phyloP scores from a whole-genome alignment of 2,329 filamentous ascomycete species.

The Rhynchosporium agropyri region DNA sequence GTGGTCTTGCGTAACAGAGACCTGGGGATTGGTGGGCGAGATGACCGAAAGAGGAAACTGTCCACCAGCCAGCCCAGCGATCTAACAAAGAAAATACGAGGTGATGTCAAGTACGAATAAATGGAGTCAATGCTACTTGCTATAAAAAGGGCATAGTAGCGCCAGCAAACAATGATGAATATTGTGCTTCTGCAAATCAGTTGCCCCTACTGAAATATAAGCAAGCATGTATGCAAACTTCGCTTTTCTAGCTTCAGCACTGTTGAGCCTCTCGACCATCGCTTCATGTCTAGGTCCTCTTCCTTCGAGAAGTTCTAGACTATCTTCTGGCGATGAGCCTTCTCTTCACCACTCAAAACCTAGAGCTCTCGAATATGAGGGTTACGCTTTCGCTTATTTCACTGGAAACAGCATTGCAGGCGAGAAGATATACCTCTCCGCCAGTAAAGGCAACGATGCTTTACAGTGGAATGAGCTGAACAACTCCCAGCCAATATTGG shows the following conservation, averaged over 20 bases:
- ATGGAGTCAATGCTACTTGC: too few species aligned
- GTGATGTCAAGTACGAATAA: too few species aligned
- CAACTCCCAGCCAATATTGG: conserved; percentile 14
- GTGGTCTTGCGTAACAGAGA: not conserved
- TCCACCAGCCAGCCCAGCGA: not conserved
- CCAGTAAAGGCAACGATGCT: conserved; percentile 18
- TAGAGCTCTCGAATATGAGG: conserved; percentile 12
- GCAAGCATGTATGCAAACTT: not conserved
- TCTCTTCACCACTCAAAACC: not conserved
- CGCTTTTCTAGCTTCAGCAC: conserved; percentile 1
- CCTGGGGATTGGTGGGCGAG: conserved; percentile 2
- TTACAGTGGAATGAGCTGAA: conserved; percentile 20
- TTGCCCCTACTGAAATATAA: not conserved
- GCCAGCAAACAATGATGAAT: not conserved
- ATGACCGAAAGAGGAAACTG: not conserved
- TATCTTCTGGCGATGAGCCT: not conserved
- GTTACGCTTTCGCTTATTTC: conserved; percentile 21
- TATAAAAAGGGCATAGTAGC: not conserved
- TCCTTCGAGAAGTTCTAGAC: not conserved
- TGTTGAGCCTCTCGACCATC: not conserved
- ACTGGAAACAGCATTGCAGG: conserved; percentile 18
- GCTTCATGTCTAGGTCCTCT: conserved; percentile 6
- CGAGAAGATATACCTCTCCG: conserved; percentile 20
- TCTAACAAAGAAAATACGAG: not conserved
- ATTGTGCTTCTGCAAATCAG: not conserved